Evolutionary conservation across 2,329 filamentous ascomycete species (phyloP).

Genomic region (Neonectria coccinea): DNA sequence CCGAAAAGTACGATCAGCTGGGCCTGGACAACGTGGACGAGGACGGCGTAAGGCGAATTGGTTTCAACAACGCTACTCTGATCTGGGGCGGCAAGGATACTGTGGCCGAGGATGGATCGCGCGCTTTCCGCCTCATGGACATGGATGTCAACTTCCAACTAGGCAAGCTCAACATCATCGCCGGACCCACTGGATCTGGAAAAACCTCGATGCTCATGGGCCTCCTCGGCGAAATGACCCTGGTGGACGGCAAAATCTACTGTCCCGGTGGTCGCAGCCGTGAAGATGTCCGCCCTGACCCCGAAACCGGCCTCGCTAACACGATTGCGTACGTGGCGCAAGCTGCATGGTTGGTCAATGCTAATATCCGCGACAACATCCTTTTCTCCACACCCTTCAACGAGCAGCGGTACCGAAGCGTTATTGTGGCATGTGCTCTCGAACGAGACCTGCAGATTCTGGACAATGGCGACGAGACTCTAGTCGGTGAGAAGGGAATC

Average conservation of each 20-base stretch:
- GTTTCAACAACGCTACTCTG: constrained; percentile 85
- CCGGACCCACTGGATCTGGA: constrained; percentile 91
- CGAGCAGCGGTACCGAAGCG: constrained; percentile 84
- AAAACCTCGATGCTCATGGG: constrained; percentile 98
- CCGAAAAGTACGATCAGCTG: constrained; percentile 92
- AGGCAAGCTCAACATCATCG: constrained; percentile 90
- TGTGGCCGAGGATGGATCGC: constrained; percentile 72
- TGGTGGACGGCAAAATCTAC: constrained; percentile 82
- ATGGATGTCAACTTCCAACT: constrained; percentile 85
- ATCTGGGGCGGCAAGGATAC: constrained; percentile 83
- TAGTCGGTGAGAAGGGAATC: constrained; percentile 97
- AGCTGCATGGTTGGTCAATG: constrained; percentile 96
- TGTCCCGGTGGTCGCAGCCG: constrained; percentile 88
- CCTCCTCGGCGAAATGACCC: constrained; percentile 93
- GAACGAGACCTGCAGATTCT: constrained; percentile 93
- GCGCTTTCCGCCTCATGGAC: constrained; percentile 85
- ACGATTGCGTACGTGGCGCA: constrained; percentile 97
- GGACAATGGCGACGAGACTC: constrained; percentile 89
- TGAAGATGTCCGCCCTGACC: constrained; percentile 84
- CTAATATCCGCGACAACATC: constrained; percentile 95
- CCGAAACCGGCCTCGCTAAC: constrained; percentile 87
- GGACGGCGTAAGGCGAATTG: constrained; percentile 79
- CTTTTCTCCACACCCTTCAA: constrained; percentile 87
- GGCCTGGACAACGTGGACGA: constrained; percentile 76
- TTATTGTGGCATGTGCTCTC: constrained; percentile 90